Evolutionary conservation across 2,329 filamentous ascomycete species (phyloP).

Genomic region (Phyllosticta citrichinensis): DNA sequence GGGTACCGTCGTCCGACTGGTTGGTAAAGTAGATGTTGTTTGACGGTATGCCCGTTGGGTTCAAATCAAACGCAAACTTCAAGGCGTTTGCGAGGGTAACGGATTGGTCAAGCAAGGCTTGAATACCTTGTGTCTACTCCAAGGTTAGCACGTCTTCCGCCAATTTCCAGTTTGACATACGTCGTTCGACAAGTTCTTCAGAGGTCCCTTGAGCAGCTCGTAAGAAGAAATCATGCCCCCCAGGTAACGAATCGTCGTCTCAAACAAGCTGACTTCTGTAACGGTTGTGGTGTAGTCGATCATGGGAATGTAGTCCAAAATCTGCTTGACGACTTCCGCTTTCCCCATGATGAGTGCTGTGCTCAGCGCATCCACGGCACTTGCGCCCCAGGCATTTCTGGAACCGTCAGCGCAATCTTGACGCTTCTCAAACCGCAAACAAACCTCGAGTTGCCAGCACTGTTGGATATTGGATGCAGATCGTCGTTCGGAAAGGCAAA

Average conservation of each 20-base stretch:
- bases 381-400: constrained; percentile 79
- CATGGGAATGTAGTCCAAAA: constrained; percentile 58
- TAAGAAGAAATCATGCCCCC: constrained; percentile 69
- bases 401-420: constrained; percentile 1
- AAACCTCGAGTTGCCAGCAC: constrained; percentile 59
- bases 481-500: constrained; percentile 73
- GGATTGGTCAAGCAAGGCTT: constrained; percentile 56
- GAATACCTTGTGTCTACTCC: background rate
- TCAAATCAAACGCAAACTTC: constrained; percentile 67
- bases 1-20: constrained; percentile 37
- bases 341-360: constrained; percentile 72
- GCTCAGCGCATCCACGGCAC: constrained; percentile 67
- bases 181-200: constrained; percentile 41
- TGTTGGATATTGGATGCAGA: constrained; percentile 57
- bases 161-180: constrained; percentile 12
- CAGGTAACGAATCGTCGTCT: constrained; percentile 83
- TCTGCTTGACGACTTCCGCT: constrained; percentile 55
- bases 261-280: constrained; percentile 62
- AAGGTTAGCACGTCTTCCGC: background rate
- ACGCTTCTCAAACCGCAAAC: constrained; percentile 11
- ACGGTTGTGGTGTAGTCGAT: constrained; percentile 60
- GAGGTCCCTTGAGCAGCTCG: constrained; percentile 61
- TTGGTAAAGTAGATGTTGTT: constrained; percentile 56
- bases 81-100: constrained; percentile 60
- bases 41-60: constrained; percentile 53